Base-by-base conservation (phyloP, 441 rosid species). In the Adansonia gregorii region DNA sequence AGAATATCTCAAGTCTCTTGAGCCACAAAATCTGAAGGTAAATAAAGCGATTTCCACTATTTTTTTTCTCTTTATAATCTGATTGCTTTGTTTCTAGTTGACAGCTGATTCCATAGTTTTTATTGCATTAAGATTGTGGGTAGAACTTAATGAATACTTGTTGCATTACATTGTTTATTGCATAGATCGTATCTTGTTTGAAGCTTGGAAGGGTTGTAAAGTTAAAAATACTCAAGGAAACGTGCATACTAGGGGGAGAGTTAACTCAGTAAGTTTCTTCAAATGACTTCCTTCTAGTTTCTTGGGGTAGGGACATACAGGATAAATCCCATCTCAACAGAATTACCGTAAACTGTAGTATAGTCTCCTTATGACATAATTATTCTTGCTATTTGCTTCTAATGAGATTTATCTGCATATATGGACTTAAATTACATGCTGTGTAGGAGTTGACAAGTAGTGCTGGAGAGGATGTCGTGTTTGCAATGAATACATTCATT, bases 11-110 rank as follows among this genome's bases (percentile, higher is more conserved):
- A 93, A 89, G 84, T 81, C 98, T 77, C 98, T 96, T 7, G 97
- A 96, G 81, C 99, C 99, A 55, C 98, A 94, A 79, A 96, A 96
- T 89, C 85, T 96, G 45, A 90, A 96, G 98, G 98, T 92, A 83
- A 80, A 73, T 51, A 49, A 51, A 79, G 58, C 75, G 60, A 24
- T n/a, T 10, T 35, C 14, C 20, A 43, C 10, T 48, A 4, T 15
- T 72, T 15, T 27, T 67, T 56, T 48, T 10, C 52, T 12, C 61
- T 75, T n/a, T 12, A 41, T n/a, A n/a, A 2, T 27, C 14, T 67
- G 60, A 70, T 61, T 48, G 72, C 65, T 58, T 4, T 72, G 65
- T 46, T 55, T 66, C 52, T 48, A 17, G 70, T 48, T 73, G 12
- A 20, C 54, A 20, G 58, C 3, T 67, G 24, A 8, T 73, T 56